Conservation (phyloP, 352 stramenopile genomes). For the Globisporangium nodosum region DNA sequence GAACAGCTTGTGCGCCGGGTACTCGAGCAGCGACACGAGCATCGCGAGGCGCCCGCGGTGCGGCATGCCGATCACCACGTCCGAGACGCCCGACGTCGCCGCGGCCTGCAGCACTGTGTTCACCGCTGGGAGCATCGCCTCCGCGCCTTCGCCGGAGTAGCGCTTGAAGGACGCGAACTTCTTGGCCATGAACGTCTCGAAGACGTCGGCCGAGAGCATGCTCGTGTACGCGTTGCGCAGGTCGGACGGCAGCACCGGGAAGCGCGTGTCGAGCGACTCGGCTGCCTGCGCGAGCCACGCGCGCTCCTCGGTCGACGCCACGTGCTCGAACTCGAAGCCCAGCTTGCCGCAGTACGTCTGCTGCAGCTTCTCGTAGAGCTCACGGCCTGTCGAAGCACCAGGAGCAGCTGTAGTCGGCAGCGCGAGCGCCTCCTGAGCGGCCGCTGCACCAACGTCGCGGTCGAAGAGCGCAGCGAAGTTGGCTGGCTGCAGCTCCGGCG, state of each 20-base stretch:
- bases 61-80: constrained; percentile 86
- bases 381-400: constrained; percentile 23
- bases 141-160: constrained; percentile 81
- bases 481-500: constrained; percentile 28
- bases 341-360: constrained; percentile 74
- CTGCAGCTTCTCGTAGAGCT: constrained; percentile 56
- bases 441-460: constrained; percentile 9
- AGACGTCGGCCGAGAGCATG: constrained; percentile 78
- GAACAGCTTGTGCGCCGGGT: constrained; percentile 79
- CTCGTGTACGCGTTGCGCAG: constrained; percentile 72
- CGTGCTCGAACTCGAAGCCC: constrained; percentile 77
- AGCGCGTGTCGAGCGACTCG: constrained; percentile 36
- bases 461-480: constrained; percentile 57
- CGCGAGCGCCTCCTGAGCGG: constrained; percentile 14
- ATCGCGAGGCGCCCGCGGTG: constrained; percentile 77
- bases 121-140: constrained; percentile 74
- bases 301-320: constrained; percentile 56
- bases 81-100: constrained; percentile 35
- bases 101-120: constrained; percentile 64
- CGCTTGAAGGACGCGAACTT: constrained; percentile 86
- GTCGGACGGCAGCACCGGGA: constrained; percentile 57
- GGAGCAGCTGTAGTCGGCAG: constrained; percentile 11
- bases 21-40: constrained; percentile 71
- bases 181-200: constrained; percentile 83
- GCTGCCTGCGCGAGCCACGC: constrained; percentile 53